Conservation (phyloP, 129 eudicot species). For the Lactuca saligna region DNA sequence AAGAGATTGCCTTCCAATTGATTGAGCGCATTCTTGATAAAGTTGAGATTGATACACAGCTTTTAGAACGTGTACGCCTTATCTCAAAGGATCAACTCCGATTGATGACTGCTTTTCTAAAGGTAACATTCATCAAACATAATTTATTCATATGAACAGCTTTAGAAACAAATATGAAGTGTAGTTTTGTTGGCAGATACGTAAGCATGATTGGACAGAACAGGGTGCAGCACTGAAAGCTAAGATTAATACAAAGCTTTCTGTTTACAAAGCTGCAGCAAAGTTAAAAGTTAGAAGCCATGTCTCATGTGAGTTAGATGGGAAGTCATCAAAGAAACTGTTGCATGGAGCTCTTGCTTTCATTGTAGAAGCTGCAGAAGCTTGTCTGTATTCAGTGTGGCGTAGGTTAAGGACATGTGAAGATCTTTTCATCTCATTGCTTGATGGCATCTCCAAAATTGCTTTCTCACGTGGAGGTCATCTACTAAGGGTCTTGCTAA, state of each 20-base stretch:
- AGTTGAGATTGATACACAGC: slow-evolving; percentile 55
- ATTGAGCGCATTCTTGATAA: slow-evolving; percentile 61
- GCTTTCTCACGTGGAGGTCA: slow-evolving; percentile 90
- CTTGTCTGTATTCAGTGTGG: slow-evolving; percentile 85
- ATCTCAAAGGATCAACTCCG: slow-evolving; percentile 70
- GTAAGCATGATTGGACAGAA: slow-evolving; percentile 90
- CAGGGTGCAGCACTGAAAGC: slow-evolving; percentile 72
- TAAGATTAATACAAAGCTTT: slow-evolving; percentile 65
- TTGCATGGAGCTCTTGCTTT: slow-evolving; percentile 84
- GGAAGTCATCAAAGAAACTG: slow-evolving; percentile 69
- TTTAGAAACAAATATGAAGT: slow-evolving; percentile 7
- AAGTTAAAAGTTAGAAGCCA: slow-evolving; percentile 56
- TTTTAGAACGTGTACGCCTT: slow-evolving; percentile 70
- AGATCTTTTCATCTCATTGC: slow-evolving; percentile 83
- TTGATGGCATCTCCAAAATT: slow-evolving; percentile 82
- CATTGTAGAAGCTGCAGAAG: slow-evolving; percentile 88
- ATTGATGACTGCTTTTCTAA: slow-evolving; percentile 62
- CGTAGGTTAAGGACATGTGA: slow-evolving; percentile 88
- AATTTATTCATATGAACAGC: not conserved
- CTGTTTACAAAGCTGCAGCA: slow-evolving; percentile 81
- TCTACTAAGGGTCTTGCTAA: slow-evolving; percentile 76
- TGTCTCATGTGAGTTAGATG: slow-evolving; percentile 61
- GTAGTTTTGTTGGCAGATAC: slow-evolving; percentile 61
- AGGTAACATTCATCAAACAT: slow-evolving; percentile 40
- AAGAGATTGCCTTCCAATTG: slow-evolving; percentile 70